These are phyloP conservation scores for Raffaelea deltoideospora DNA, from an alignment of 2,329 filamentous ascomycete species.

Conservation along the genomic window DNA sequence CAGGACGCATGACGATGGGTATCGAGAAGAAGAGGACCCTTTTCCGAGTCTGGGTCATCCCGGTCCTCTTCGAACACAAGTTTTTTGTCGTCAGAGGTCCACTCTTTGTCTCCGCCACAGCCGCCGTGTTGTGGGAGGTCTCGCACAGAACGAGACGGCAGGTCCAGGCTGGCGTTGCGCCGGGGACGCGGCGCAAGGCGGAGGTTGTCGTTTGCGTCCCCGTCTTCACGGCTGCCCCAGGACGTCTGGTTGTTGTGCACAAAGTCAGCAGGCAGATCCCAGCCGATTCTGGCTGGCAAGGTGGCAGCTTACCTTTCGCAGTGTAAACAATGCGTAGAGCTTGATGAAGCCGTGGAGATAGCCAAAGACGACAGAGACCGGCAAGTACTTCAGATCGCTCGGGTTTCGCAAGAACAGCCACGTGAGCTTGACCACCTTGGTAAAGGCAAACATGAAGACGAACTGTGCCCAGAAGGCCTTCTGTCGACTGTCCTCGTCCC, in stretches of 20 bases:
- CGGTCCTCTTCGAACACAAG: no score
- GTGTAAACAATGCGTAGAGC: slow-evolving; percentile 69
- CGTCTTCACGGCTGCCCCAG: slow-evolving; percentile 87
- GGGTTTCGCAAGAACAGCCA: slow-evolving; percentile 78
- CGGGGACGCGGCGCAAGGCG: slow-evolving; percentile 8
- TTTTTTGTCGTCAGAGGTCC: no score
- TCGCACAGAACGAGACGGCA: slow-evolving; percentile 17
- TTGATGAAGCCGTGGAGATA: slow-evolving; percentile 91
- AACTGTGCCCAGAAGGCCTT: slow-evolving; percentile 47
- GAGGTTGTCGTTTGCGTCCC: slow-evolving; percentile 58
- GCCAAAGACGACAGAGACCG: slow-evolving; percentile 78
- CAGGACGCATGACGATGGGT: no score
- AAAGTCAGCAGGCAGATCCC: neutral
- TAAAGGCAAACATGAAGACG: slow-evolving; percentile 64
- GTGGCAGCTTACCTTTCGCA: slow-evolving; percentile 67
- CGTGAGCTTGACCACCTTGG: slow-evolving; percentile 81
- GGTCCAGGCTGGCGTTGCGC: slow-evolving; percentile 18
- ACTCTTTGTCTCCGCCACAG: slow-evolving; percentile 5
- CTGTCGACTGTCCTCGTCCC: slow-evolving; percentile 36
- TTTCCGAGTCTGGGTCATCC: no score
- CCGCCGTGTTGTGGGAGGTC: slow-evolving; percentile 5
- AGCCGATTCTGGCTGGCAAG: no score
- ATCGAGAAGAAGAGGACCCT: no score
- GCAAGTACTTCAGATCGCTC: slow-evolving; percentile 62
- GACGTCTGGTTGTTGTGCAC: slow-evolving; percentile 55